Evolutionary conservation across 169 alveolate genomes (phyloP).

Genomic region (Babesia bigemina): DNA sequence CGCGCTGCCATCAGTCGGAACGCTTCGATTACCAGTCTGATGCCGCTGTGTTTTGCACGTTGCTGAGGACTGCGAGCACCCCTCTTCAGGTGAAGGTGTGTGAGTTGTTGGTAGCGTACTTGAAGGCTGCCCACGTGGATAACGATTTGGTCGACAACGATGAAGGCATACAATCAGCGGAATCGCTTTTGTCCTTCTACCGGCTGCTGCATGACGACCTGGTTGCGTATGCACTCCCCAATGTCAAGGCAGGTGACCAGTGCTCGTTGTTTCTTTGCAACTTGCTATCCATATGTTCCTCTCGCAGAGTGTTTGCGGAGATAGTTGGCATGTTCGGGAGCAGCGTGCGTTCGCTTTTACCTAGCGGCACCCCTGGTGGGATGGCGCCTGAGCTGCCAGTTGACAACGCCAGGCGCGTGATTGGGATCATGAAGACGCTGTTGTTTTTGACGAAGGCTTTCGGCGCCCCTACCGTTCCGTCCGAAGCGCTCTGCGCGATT

Average conservation of each 20-base stretch:
- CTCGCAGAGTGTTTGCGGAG: conserved; percentile 14
- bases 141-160: conserved; percentile 3
- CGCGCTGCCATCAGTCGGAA: conserved; percentile 32
- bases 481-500: conserved; percentile 21
- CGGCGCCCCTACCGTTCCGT: conserved; percentile 64
- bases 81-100: conserved; percentile 42
- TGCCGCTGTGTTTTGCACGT: conserved; percentile 13
- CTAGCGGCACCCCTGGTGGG: not conserved
- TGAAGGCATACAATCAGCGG: conserved; percentile 51
- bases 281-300: conserved; percentile 46
- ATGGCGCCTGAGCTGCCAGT: conserved; percentile 3
- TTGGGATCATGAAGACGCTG: conserved; percentile 55
- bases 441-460: conserved; percentile 47
- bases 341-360: conserved; percentile 21
- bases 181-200: conserved; percentile 22
- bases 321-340: conserved; percentile 24
- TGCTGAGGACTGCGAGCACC: conserved; percentile 25
- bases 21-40: conserved; percentile 17
- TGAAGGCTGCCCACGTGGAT: conserved; percentile 31
- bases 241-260: conserved; percentile 54
- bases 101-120: conserved; percentile 42
- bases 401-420: conserved; percentile 45
- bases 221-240: conserved; percentile 43
- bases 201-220: conserved; percentile 45
- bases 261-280: conserved; percentile 44